Evolutionary conservation across 495 filamentous ascomycete species (phyloP), one percentile per base, ranked within the genome.

Genomic region (Trypethelium eluteriae): DNA sequence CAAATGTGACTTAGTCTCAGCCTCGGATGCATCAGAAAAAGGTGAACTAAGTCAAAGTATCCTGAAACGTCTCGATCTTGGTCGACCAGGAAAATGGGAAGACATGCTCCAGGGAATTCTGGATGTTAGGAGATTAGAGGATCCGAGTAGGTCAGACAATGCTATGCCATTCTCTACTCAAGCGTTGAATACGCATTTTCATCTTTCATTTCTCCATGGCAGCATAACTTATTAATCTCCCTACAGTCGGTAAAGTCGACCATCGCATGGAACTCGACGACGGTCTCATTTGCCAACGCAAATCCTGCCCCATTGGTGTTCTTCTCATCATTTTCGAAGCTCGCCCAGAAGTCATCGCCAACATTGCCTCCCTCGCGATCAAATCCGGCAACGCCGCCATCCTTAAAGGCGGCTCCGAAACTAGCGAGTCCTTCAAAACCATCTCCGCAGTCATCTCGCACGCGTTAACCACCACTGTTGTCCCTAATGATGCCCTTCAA

Each of bases 371-470:
- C n/a, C 81, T 99, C 44, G 92, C 95, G 11, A 88, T 99, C 69
- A 99, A 99, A 75, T 97, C 94, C 16, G 94, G 92, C 65, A 99
- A 99, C 79, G 89, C 94, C 36, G 94, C 93, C 65, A 98, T 99
- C 67, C 79, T 99, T 59, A 99, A 99, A 84, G 88, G 91, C 70
- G 94, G 94, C 63, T 96, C 96, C 75, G 94, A 99, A 77, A 96
- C 94, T 2, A 92, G 88, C 32, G 88, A 94, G 72, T 96, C 92
- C 9, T 98, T 99, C 70, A 79, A 89, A 63, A 88, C 92, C 57
- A 98, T 99, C 70, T 89, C 94, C 10, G 83, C 82, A 39, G 88
- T 89, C 66, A 93, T 99, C 67, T 94, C 92, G 2, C 73, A 84
- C 39, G 92, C 93, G 34, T 83, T 99, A 12, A 82, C 82, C 35